phyloP scores from a whole-genome alignment of 2,329 filamentous ascomycete genomes.

The Penicillium occitanis region DNA sequence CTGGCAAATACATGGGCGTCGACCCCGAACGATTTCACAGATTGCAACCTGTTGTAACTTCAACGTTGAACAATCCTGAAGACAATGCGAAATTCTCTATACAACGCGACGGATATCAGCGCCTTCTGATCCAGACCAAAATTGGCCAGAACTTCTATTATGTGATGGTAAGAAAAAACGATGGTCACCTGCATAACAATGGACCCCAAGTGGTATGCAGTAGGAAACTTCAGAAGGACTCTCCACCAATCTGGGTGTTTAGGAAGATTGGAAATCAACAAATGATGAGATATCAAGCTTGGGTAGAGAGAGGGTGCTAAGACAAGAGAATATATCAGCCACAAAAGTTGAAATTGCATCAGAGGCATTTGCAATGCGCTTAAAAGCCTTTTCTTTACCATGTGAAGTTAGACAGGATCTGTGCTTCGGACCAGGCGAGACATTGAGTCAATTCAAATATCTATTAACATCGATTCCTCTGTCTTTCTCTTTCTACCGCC shows the following conservation, averaged over 20 bases:
- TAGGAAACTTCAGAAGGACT: not conserved
- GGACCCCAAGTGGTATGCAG: not conserved
- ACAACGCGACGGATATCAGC: not conserved
- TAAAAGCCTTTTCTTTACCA: too few relatives aligned
- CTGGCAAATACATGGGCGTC: too few relatives aligned
- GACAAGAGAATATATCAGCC: not conserved
- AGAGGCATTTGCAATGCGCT: not conserved
- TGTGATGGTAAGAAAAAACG: not conserved
- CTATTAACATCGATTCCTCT: not conserved
- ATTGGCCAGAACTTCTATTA: not conserved
- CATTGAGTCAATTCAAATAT: not conserved
- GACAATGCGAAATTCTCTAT: not conserved
- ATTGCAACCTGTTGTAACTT: not conserved
- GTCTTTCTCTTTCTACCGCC: not conserved
- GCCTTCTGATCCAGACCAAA: not conserved
- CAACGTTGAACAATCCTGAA: not conserved
- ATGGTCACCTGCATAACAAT: not conserved
- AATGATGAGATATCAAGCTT: not conserved
- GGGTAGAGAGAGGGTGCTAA: not conserved
- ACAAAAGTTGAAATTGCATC: not conserved
- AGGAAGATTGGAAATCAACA: not conserved
- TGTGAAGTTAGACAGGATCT: not conserved
- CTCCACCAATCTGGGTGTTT: not conserved
- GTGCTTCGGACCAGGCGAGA: not conserved
- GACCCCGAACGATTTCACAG: not conserved